phyloP scores from a whole-genome alignment of 257 asterid genomes.

The Vinca minor region DNA sequence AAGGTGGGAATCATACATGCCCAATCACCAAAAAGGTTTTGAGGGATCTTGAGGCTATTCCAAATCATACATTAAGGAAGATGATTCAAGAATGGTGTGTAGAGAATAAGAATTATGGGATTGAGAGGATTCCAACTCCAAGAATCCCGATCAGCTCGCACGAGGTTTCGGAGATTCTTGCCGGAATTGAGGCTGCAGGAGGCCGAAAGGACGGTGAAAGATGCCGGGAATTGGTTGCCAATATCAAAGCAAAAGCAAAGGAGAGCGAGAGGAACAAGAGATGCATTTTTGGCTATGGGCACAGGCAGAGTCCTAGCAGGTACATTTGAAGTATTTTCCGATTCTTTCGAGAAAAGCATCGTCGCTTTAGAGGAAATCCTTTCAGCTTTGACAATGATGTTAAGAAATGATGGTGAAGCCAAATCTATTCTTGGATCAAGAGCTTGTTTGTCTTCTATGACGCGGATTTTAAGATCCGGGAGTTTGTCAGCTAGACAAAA shows the following conservation, averaged over 20 bases:
- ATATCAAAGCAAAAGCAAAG: conserved; percentile 21
- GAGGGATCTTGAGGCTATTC: conserved; percentile 21
- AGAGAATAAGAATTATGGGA: conserved; percentile 29
- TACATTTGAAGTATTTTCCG: conserved; percentile 24
- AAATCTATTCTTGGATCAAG: conserved; percentile 22
- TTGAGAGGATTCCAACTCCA: conserved; percentile 47
- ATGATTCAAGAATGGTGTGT: conserved; percentile 58
- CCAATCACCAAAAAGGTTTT: conserved; percentile 18
- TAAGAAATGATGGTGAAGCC: conserved; percentile 28
- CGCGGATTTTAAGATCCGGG: conserved; percentile 30
- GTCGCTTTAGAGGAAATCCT: conserved; percentile 27
- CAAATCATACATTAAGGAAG: conserved; percentile 26
- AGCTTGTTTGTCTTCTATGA: conserved; percentile 24
- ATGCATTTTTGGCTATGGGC: conserved; percentile 27
- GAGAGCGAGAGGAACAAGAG: conserved; percentile 42
- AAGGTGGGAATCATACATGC: conserved; percentile 21
- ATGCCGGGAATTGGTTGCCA: conserved; percentile 23
- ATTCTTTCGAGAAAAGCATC: background rate
- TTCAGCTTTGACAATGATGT: conserved; percentile 21
- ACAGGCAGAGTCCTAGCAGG: conserved; percentile 22
- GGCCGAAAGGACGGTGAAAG: conserved; percentile 5
- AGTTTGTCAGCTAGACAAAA: conserved; percentile 21
- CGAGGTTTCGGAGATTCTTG: conserved; percentile 26
- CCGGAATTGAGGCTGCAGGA: conserved; percentile 8
- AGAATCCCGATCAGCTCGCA: conserved; percentile 26